Evolutionary conservation across 805 yeast species (phyloP).

Genomic region (Lipomyces kockii): DNA sequence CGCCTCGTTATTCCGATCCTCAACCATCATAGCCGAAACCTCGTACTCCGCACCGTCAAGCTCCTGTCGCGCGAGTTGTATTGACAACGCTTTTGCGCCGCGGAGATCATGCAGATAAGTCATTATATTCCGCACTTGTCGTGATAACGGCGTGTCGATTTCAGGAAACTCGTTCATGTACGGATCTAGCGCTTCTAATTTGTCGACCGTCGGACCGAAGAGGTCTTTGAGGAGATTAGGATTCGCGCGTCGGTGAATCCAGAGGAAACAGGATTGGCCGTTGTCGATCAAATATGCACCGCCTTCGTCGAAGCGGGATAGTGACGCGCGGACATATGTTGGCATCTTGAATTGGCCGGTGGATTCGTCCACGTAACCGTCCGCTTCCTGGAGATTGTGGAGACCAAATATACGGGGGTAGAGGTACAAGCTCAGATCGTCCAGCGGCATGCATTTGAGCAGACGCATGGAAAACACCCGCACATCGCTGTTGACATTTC

Average conservation of each 20-base stretch:
- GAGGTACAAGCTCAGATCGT: constrained; percentile 62
- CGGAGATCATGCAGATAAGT: constrained; percentile 54
- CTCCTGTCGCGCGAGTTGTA: constrained; percentile 68
- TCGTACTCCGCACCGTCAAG: constrained; percentile 63
- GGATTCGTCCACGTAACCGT: constrained; percentile 51
- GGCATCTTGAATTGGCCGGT: constrained; percentile 56
- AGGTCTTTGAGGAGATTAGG: constrained; percentile 71
- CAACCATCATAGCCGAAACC: constrained; percentile 67
- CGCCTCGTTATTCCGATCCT: constrained; percentile 66
- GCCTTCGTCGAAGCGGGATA: constrained; percentile 55
- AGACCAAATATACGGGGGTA: constrained; percentile 82
- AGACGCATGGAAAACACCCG: constrained; percentile 61
- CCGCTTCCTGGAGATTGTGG: constrained; percentile 65
- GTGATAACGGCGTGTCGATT: constrained; percentile 68
- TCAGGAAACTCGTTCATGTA: constrained; percentile 66
- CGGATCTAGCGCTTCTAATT: constrained; percentile 54
- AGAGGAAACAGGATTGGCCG: constrained; percentile 61
- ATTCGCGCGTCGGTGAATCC: constrained; percentile 72
- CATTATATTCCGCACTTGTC: constrained; percentile 68
- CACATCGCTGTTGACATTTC: constrained; percentile 61
- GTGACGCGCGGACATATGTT: constrained; percentile 52
- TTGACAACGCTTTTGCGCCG: constrained; percentile 50
- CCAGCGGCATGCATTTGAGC: constrained; percentile 60
- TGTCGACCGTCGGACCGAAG: constrained; percentile 60
- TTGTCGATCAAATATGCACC: constrained; percentile 81